Evolutionary conservation across 2,329 filamentous ascomycete genomes (phyloP), one percentile per base, ranked within the genome.

Genomic region (Aureobasidium musti): DNA sequence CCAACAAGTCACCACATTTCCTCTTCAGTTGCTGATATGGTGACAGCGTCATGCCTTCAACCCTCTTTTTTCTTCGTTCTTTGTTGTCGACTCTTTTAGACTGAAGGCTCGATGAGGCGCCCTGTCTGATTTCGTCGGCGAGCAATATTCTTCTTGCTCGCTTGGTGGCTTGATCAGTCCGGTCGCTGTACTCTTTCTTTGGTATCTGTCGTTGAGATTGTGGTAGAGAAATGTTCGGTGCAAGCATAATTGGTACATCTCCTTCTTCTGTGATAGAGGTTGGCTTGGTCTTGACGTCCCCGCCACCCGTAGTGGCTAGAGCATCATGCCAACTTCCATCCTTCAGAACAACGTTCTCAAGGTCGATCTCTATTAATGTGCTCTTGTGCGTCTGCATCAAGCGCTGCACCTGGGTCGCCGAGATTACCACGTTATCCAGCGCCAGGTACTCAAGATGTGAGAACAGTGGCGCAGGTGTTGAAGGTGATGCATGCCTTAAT

Each of bases 321-420:
- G 91, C 91, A 35, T 92, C 89, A 67, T 95, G 89, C 91, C 91
- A 96, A 67, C 82, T 89, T 33, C 90, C 91, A 68, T 85, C 83
- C 60, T 87, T 83, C 50, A 96, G 83, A 35, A 84, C 82, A 21
- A 93, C 87, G 69, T 91, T 88, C 74, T 92, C 88, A 76, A 96
- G 92, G 75, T 92, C 88, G 73, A 94, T 91, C 73, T 94, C 89
- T 69, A 85, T 83, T 53, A 96, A 85, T 0, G 87, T 89, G 65
- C 81, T 80, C 35, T 86, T 84, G 77, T 96, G 91, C 14, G 81
- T 79, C 59, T 82, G 78, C 67, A 95, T 87, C 69, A 96, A 86
- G 17, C 83, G 81, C 50, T 86, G 84, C 67, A 96, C 84, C 76
- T 95, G 91, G 1, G 82, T 79, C 7, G 88, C 87, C 69, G 89